These are phyloP conservation scores for Aschersonia sp. DNA, from an alignment of 2,329 filamentous ascomycete genomes.

Conservation along the genomic window DNA sequence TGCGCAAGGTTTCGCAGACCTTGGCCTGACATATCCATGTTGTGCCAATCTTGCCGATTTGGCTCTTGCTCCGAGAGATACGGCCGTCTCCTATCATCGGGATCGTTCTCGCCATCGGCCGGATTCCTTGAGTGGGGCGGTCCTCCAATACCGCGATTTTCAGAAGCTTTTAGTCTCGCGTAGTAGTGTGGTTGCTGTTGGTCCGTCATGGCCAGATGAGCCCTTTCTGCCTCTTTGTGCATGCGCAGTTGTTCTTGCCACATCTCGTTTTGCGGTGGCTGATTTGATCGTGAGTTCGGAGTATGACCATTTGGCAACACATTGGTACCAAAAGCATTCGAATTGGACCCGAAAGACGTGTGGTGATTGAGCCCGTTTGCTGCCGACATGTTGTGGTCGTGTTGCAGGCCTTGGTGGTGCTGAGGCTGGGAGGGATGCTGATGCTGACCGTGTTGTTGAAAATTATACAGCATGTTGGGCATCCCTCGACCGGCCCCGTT, in stretches of 20 bases:
- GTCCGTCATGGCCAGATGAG: slow-evolving; percentile 56
- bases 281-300: slow-evolving; percentile 30
- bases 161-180: slow-evolving; percentile 53
- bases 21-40: slow-evolving; percentile 91
- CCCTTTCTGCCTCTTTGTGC: slow-evolving; percentile 62
- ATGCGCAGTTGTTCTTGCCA: slow-evolving; percentile 81
- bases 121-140: slow-evolving; percentile 32
- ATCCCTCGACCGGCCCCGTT: slow-evolving; percentile 45
- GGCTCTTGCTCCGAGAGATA: slow-evolving; percentile 52
- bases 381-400: slow-evolving; percentile 40
- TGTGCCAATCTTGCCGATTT: slow-evolving; percentile 75
- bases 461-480: slow-evolving; percentile 54
- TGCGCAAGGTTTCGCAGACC: slow-evolving; percentile 70
- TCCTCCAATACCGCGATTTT: slow-evolving; percentile 52
- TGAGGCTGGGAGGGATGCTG: slow-evolving; percentile 52
- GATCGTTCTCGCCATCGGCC: slow-evolving; percentile 36
- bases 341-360: slow-evolving; percentile 17
- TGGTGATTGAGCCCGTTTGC: slow-evolving; percentile 38
- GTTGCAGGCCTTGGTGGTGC: slow-evolving; percentile 44
- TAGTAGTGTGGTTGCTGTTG: slow-evolving; percentile 56
- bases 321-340: slow-evolving; percentile 42
- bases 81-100: slow-evolving; percentile 42
- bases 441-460: slow-evolving; percentile 44
- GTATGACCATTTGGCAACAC: slow-evolving; percentile 43
- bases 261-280: slow-evolving; percentile 47